A percentile compares a stretch with the other conserved stretches of the same genome.
These are phyloP conservation scores for Aspergillus ellipticus DNA, from an alignment of 495 filamentous ascomycete genomes.

Conservation along the genomic window DNA sequence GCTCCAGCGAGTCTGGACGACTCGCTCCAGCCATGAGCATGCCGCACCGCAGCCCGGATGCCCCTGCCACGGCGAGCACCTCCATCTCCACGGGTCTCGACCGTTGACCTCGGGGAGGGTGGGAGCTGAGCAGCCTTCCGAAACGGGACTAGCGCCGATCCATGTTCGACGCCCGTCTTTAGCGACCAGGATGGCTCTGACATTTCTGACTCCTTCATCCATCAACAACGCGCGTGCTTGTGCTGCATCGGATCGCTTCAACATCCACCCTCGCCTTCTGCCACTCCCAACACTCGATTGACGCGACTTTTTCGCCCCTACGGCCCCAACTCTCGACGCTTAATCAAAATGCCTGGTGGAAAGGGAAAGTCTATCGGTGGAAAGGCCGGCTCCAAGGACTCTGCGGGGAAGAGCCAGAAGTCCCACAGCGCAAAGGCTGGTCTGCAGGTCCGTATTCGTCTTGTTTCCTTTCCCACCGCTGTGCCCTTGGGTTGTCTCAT, in stretches of 20 bases:
- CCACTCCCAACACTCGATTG: slow-evolving; percentile 17
- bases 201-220: slow-evolving; percentile 50
- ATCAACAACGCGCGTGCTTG: slow-evolving; percentile 48
- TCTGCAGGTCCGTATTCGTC: slow-evolving; percentile 76
- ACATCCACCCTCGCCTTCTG: slow-evolving; percentile 31
- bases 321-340: slow-evolving; percentile 27
- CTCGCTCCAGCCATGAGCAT: neutral
- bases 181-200: slow-evolving; percentile 41
- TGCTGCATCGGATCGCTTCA: slow-evolving; percentile 29
- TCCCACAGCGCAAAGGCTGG: slow-evolving; percentile 98
- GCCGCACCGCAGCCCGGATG: neutral
- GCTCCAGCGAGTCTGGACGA: neutral
- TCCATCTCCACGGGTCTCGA: neutral
- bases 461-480: slow-evolving; percentile 5
- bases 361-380: slow-evolving; percentile 94
- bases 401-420: slow-evolving; percentile 83
- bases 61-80: neutral
- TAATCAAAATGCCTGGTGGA: slow-evolving; percentile 69
- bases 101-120: slow-evolving; percentile 11
- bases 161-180: slow-evolving; percentile 34
- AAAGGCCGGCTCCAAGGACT: slow-evolving; percentile 79
- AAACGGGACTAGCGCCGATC: slow-evolving; percentile 39
- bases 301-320: slow-evolving; percentile 25
- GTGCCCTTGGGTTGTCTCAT: neutral
- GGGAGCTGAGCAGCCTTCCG: slow-evolving; percentile 23